Evolutionary conservation across 2,329 filamentous ascomycete species (phyloP), one percentile per base, ranked within the genome.

Genomic region (Fusarium brachygibbosum): DNA sequence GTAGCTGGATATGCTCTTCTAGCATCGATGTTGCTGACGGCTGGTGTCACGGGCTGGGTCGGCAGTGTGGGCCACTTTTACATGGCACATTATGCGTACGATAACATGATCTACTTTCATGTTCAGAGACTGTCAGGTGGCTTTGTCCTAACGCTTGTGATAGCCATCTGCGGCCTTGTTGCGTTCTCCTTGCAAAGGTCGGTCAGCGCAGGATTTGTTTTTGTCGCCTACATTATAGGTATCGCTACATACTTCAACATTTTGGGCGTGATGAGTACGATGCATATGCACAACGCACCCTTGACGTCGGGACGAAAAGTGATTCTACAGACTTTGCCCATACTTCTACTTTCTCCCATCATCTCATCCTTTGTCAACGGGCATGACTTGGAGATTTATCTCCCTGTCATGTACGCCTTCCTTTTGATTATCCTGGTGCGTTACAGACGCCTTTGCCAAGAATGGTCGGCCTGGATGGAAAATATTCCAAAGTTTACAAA

Each of bases 71-170:
- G 68, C 14, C 57, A 69, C 21, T 70, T 49, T 23, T 70, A 70
- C 25, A 53, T 69, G 16, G 66, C 68, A 8, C 66, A 70, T 19
- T 70, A 70, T 23, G 68, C 68, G 4, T 70, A 70, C 17, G 68
- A 70, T 9, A 70, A 66, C 10, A 70, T 70, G 68, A 55, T 69
- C 11, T 69, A 70, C 31, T 70, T 70, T 11, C 68, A 69, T 21
- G 55, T 70, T 1, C 68, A 70, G 40, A 56, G 68, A 1, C 41
- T 70, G 4, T 70, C 68, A 1, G 68, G 68, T 6, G 68, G 68
- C 3, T 69, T 70, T 11, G 48, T 70, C 7, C 12, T 70, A 3
- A 67, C 66, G 3, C 38, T 62, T 3, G 28, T 51, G 1, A 50
- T 70, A 6, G 44, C 58, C 0, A 13, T 69, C 5, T 51, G 63